Base-by-base conservation (phyloP, 2,329 filamentous ascomycete species). In the Penicillium janthinellum region DNA sequence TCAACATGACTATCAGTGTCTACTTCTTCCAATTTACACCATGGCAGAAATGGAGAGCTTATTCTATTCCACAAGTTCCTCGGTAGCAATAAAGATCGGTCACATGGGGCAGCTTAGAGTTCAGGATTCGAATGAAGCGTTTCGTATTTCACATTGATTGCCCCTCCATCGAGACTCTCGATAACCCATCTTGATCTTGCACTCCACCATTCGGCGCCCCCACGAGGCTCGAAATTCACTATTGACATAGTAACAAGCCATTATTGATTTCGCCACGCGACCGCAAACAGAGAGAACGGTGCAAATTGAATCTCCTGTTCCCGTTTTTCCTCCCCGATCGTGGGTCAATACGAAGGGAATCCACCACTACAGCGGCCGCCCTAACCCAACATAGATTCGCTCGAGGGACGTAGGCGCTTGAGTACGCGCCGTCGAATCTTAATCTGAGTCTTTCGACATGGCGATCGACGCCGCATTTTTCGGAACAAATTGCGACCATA, bases 381-480 rank as follows among this genome's bases (percentile, higher is more conserved):
- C 15, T 37, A 25, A 22, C 20, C 35, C 31, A 37, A 52, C 22
- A 22, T 10, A 35, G 35, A 28, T 11, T 35, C 49, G 14, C n/a
- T 25, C 11, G 34, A 14, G 49, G 2, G 20, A 44, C 51, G 11
- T 11, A 25, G 34, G 38, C 22, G 22, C 22, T 22, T 22, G 22
- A 22, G 4, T 22, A 22, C 38, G 47, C 35, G 49, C 49, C 48
- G 51, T 49, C 55, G 52, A 54, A 60, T 53, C 58, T 58, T 56
- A 56, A 50, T 28, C 35, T 17, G 20, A 17, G 34, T 42, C 3
- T 44, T 56, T 20, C 28, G 20, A 47, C 44, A 17, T 31, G 4
- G 31, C 45, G 57, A 59, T 59, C 54, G 58, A 34, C 44, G 48
- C 45, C 57, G 45, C 45, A 55, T 55, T 55, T 50, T 61, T 58